These are phyloP conservation scores for Boechera divaricarpa DNA, from an alignment of 345 rosid species.

Conservation along the genomic window DNA sequence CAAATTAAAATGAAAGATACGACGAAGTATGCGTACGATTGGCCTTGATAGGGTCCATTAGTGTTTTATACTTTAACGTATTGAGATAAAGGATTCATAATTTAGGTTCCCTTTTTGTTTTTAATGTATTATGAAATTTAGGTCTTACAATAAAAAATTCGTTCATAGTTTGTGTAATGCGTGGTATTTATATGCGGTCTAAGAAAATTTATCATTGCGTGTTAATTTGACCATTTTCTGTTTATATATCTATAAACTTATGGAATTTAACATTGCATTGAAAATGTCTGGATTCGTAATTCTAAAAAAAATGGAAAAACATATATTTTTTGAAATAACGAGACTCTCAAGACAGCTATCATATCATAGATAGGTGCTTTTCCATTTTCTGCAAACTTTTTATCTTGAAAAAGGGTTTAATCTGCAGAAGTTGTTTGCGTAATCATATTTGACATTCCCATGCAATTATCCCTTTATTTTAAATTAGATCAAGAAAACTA, in stretches of 20 bases:
- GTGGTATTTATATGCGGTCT: neutral
- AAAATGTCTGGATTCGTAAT: neutral
- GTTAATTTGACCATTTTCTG: neutral
- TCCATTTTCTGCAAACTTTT: conserved; percentile 13
- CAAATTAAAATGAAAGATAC: neutral
- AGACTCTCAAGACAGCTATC: neutral
- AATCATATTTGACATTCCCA: neutral
- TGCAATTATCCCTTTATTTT: neutral
- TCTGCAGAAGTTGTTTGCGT: conserved; percentile 7
- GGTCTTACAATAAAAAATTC: too few relatives aligned
- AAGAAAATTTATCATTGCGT: neutral
- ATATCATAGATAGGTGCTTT: neutral
- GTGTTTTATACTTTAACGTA: conserved; percentile 11
- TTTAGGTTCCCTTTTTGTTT: conserved; percentile 5
- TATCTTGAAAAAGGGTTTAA: neutral
- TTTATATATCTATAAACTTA: neutral
- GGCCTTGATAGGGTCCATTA: conserved; percentile 26
- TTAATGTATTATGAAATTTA: neutral
- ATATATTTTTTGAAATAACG: neutral
- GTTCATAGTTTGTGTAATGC: neutral
- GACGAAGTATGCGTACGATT: conserved; percentile 32
- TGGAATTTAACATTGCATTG: neutral
- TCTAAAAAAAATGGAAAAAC: neutral
- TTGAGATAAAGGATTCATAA: conserved; percentile 24
- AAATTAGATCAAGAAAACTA: neutral